A percentile compares a stretch with the other conserved stretches of the same genome.
These are phyloP conservation scores for Syncephalastrum monosporum DNA, from an alignment of 371 early-diverging fungal genomes.

Conservation along the genomic window DNA sequence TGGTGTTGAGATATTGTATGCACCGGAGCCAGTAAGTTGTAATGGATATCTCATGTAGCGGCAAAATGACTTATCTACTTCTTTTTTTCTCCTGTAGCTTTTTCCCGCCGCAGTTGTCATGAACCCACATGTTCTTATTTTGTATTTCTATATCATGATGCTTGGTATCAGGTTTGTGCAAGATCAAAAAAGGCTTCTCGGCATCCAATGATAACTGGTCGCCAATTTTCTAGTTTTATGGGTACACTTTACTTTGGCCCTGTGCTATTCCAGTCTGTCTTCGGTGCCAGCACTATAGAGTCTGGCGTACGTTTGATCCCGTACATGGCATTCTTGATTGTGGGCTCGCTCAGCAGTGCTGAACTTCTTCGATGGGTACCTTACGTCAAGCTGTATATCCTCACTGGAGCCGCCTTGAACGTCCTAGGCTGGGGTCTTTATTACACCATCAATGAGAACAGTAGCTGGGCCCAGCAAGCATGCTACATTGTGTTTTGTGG, in stretches of 20 bases:
- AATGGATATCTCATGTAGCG: too few species aligned
- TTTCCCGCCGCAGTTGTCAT: conserved; percentile 15
- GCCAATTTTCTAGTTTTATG: conserved; percentile 42
- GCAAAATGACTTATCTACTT: conserved; percentile 6
- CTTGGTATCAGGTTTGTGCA: conserved; percentile 51
- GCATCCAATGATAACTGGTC: neutral
- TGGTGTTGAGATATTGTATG: conserved; percentile 18
- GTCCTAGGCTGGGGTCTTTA: conserved; percentile 43
- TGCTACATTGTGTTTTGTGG: conserved; percentile 40
- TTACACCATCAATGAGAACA: conserved; percentile 35
- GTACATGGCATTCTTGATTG: conserved; percentile 41
- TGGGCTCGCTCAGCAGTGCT: conserved; percentile 34
- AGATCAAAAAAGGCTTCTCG: neutral
- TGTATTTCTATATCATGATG: conserved; percentile 39
- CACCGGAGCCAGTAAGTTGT: conserved; percentile 16
- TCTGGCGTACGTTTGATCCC: conserved; percentile 48
- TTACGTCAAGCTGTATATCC: conserved; percentile 26
- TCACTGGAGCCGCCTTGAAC: conserved; percentile 31
- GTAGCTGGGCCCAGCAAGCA: conserved; percentile 39
- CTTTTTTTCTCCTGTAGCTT: conserved; percentile 5
- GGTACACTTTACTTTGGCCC: conserved; percentile 73
- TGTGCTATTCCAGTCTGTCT: conserved; percentile 53
- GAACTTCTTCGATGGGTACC: conserved; percentile 20
- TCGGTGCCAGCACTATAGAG: conserved; percentile 32
- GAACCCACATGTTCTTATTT: conserved; percentile 14